Base-by-base conservation (phyloP, 495 filamentous ascomycete species). In the Aspergillus avenaceus region DNA sequence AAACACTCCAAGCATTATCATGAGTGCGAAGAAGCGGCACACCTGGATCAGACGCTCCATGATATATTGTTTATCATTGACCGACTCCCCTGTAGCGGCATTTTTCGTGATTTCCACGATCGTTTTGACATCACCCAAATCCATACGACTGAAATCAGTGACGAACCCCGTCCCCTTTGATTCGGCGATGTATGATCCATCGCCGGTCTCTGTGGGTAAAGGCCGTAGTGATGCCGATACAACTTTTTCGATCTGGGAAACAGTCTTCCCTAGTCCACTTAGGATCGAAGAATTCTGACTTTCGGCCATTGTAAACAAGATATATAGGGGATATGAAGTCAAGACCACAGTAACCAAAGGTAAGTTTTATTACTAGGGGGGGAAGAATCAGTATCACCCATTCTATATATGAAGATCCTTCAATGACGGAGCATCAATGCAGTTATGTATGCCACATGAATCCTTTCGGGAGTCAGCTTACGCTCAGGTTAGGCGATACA, bases 11-110 rank as follows among this genome's bases (percentile, higher is more conserved):
- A 50, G 4, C n/a, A 8, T 41, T 1, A 16, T 1, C 8, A 22
- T 18, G 5, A 19, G 8, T 6, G 34, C 21, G 1, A 21, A 16
- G 11, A 31, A 60, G 61, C 27, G 40, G 75, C 34, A 8, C 16
- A 38, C 66, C 61, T 76, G 64, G 44, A 83, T 73, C 32, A 82
- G 54, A 22, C 69, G 64, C 54, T 84, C 80, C 77, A 81, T 82
- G 9, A 77, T 63, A 53, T 82, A 84, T 3, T 71, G 63, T 66
- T 90, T 91, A 68, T 97, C 91, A 53, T 97, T 84, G 16, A 95
- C 81, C 4, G 90, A 88, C 41, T 93, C 85, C 9, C 88, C 86
- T 18, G 85, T 86, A 67, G 91, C 88, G 50, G 79, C 78, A 59
- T 86, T 85, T 53, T 76, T 78, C n/a, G 64, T 53, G 19, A 76